Conservation (phyloP, 495 filamentous ascomycete species). For the Aspergillus coremiiformis region DNA sequence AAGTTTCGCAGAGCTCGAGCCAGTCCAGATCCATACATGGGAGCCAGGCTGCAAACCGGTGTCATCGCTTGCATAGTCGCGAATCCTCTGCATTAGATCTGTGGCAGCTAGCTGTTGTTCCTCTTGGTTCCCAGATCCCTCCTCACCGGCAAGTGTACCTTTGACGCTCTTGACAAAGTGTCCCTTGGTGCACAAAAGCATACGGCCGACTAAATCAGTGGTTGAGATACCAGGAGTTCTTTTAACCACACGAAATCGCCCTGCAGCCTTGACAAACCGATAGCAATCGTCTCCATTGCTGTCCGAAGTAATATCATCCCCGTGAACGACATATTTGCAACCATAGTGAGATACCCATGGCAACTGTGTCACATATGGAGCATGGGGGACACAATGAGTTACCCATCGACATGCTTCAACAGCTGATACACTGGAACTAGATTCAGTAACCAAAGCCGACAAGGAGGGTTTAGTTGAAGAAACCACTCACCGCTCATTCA, state of each 20-base stretch:
- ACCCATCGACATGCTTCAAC: conserved; percentile 94
- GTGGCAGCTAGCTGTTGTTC: conserved; percentile 55
- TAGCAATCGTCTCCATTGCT: conserved; percentile 90
- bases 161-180: conserved; percentile 79
- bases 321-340: conserved; percentile 88
- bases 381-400: conserved; percentile 69
- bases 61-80: conserved; percentile 80
- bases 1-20: conserved; percentile 46
- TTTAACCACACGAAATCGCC: conserved; percentile 88
- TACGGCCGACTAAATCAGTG: conserved; percentile 92
- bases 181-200: conserved; percentile 84
- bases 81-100: conserved; percentile 62
- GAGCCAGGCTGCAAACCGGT: conserved; percentile 61
- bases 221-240: conserved; percentile 95
- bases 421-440: conserved; percentile 54
- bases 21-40: conserved; percentile 74
- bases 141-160: conserved; percentile 56
- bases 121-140: conserved; percentile 59
- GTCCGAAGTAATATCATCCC: conserved; percentile 82
- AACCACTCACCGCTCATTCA: conserved; percentile 66
- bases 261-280: conserved; percentile 86
- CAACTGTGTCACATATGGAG: conserved; percentile 90
- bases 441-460: conserved; percentile 17
- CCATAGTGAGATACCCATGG: conserved; percentile 92
- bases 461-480: not conserved